phyloP scores from a whole-genome alignment of 2,329 filamentous ascomycete genomes.

The Ophiocordyceps australis region DNA sequence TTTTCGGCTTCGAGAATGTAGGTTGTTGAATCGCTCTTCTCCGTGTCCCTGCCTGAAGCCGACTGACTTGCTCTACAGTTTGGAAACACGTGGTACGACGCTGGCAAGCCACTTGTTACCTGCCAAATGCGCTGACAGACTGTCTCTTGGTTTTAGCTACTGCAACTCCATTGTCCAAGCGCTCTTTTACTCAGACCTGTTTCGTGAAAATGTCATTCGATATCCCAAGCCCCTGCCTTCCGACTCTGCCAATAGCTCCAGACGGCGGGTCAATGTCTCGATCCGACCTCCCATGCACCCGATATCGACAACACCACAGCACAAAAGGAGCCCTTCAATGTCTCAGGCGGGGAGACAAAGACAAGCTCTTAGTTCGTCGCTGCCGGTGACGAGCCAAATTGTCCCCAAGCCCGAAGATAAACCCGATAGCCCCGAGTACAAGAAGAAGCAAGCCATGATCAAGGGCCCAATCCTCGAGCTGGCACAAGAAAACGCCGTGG shows the following conservation, averaged over 20 bases:
- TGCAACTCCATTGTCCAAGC: conserved; percentile 97
- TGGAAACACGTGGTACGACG: conserved; percentile 84
- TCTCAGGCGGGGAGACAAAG: conserved; percentile 39
- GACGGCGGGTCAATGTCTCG: conserved; percentile 39
- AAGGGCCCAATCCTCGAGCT: conserved; percentile 77
- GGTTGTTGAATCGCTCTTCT: conserved; percentile 16
- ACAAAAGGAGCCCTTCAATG: conserved; percentile 32
- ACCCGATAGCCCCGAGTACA: conserved; percentile 87
- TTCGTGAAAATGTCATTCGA: conserved; percentile 84
- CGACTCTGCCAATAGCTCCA: conserved; percentile 45
- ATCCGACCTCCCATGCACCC: conserved; percentile 36
- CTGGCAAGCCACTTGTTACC: neutral
- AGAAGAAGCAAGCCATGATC: conserved; percentile 88
- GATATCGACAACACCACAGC: conserved; percentile 20
- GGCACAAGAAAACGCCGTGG: conserved; percentile 57
- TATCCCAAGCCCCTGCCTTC: conserved; percentile 61
- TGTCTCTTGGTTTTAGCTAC: conserved; percentile 63
- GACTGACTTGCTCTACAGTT: conserved; percentile 40
- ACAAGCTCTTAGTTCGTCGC: conserved; percentile 32
- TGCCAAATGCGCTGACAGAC: no score
- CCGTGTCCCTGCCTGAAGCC: neutral
- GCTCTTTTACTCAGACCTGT: conserved; percentile 86
- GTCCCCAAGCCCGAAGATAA: conserved; percentile 68
- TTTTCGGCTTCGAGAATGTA: conserved; percentile 97
- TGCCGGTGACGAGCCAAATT: conserved; percentile 32